Percentiles rank a stretch among this genome's conserved stretches.
Evolutionary conservation across 1,139 yeast species (phyloP).

Genomic region (Pichia sp.): DNA sequence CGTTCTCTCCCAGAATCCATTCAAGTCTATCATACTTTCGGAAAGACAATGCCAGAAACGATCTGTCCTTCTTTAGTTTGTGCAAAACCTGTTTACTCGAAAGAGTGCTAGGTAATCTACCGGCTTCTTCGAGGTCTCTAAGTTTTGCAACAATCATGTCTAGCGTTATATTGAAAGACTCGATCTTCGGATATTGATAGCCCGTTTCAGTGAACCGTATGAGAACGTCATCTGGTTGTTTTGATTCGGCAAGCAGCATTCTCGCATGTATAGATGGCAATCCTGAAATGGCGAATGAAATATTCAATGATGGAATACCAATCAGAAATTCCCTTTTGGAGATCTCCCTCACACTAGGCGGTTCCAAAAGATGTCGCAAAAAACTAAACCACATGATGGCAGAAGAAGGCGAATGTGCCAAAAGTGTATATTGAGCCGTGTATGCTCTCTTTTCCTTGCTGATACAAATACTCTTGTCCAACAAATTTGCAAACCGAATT

Average conservation of each 20-base stretch:
- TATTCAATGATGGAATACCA: conserved; percentile 45
- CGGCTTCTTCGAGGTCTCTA: conserved; percentile 1
- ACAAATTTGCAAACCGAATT: conserved; percentile 51
- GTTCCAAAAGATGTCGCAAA: conserved; percentile 38
- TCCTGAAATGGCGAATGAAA: conserved; percentile 36
- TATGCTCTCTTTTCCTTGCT: conserved; percentile 27
- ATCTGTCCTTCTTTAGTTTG: conserved; percentile 19
- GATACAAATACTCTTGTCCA: conserved; percentile 61
- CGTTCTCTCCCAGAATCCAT: conserved; percentile 57
- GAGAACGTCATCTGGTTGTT: conserved; percentile 17
- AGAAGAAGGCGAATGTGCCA: conserved; percentile 43
- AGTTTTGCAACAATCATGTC: conserved; percentile 10
- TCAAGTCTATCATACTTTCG: conserved; percentile 67
- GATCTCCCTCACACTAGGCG: background rate
- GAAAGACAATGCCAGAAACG: conserved; percentile 40
- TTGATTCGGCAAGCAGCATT: background rate
- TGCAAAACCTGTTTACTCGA: conserved; percentile 21
- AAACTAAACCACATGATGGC: conserved; percentile 61
- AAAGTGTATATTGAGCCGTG: conserved; percentile 41
- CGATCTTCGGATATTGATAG: conserved; percentile 30
- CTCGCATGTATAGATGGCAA: conserved; percentile 4
- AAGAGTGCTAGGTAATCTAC: conserved; percentile 7
- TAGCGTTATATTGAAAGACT: conserved; percentile 32
- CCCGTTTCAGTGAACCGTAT: conserved; percentile 28
- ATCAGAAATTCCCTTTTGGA: conserved; percentile 27